phyloP scores from a whole-genome alignment of 1,284 basidiomycete species.

The Lignosus rhinocerotis region DNA sequence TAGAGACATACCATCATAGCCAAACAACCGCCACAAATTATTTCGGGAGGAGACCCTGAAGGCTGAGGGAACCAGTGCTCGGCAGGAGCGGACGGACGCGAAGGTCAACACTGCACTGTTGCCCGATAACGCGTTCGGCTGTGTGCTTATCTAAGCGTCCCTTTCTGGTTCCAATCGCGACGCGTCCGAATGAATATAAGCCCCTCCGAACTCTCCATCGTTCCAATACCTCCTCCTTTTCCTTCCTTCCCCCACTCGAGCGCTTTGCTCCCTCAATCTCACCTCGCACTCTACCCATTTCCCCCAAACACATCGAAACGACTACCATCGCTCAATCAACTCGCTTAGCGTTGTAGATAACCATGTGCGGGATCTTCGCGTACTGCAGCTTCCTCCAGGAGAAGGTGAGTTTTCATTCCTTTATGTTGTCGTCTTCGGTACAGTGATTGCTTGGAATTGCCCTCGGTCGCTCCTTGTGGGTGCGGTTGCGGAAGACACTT shows the following conservation, averaged over 20 bases:
- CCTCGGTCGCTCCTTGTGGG: too few relatives aligned
- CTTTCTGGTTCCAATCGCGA: constrained; percentile 17
- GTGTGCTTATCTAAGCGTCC: constrained; percentile 14
- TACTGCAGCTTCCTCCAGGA: constrained; percentile 94
- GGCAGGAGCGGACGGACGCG: not conserved
- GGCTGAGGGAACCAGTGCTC: not conserved
- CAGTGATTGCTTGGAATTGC: too few relatives aligned
- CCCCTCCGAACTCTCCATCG: constrained; percentile 11
- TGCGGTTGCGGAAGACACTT: too few relatives aligned
- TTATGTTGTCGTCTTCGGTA: too few relatives aligned
- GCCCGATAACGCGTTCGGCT: not conserved
- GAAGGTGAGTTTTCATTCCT: constrained; percentile 58
- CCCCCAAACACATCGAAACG: constrained; percentile 1
- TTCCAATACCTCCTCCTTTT: constrained; percentile 8
- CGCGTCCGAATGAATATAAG: constrained; percentile 24
- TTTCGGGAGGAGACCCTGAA: not conserved
- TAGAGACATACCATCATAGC: not conserved
- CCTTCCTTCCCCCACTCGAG: not conserved
- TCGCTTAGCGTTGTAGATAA: constrained; percentile 7
- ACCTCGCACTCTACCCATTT: not conserved
- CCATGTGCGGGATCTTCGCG: constrained; percentile 93
- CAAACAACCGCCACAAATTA: not conserved
- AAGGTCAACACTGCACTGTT: not conserved
- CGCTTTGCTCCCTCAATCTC: not conserved
- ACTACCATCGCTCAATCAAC: constrained; percentile 7